Conservation (phyloP, 176 grass and related monocot species). For the Carex cristatella region DNA sequence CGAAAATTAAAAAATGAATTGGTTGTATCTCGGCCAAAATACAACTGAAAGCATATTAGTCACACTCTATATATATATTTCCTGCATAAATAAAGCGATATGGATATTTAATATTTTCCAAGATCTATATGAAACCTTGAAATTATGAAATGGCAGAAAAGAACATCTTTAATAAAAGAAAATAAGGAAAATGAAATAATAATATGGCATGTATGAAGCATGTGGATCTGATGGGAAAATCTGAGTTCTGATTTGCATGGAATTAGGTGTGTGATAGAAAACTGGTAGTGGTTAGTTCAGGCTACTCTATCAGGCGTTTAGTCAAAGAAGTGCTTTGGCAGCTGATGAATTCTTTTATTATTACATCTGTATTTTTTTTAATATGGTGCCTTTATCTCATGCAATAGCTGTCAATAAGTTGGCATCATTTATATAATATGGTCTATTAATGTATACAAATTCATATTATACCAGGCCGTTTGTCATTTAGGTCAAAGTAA, state of each 20-base stretch:
- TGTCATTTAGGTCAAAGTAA: slow-evolving; percentile 22
- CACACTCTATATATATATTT: no score
- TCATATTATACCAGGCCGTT: background rate
- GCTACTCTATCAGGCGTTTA: slow-evolving; percentile 5
- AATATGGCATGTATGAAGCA: background rate
- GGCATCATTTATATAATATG: slow-evolving; percentile 18
- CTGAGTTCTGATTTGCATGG: background rate
- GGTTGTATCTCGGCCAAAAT: no score
- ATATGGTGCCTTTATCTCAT: background rate
- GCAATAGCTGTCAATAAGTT: slow-evolving; percentile 24
- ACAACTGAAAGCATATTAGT: no score
- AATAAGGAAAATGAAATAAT: background rate
- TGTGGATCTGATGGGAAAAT: slow-evolving; percentile 16
- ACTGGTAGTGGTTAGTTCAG: slow-evolving; percentile 9
- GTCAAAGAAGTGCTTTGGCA: background rate
- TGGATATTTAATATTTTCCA: background rate
- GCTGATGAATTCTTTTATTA: background rate
- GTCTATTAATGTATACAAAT: background rate
- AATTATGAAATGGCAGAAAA: background rate
- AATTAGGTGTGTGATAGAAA: background rate
- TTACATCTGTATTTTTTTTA: background rate
- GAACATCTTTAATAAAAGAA: background rate
- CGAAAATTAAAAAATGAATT: no score
- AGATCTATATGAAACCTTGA: background rate
- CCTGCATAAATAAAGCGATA: no score